These are phyloP conservation scores for Emericellopsis terricola DNA, from an alignment of 495 filamentous ascomycete genomes.

Conservation along the genomic window DNA sequence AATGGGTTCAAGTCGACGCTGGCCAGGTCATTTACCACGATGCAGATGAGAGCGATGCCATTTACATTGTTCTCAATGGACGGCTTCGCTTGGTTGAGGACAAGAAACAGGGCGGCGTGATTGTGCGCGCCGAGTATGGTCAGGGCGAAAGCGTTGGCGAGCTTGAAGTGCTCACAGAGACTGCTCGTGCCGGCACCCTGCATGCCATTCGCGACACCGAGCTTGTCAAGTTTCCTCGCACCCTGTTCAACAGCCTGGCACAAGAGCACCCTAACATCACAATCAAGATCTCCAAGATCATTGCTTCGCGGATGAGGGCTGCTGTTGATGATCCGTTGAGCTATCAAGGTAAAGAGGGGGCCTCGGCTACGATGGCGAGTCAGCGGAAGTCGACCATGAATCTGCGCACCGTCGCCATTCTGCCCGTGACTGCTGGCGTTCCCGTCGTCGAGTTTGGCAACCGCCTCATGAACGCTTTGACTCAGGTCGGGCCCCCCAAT, in stretches of 20 bases:
- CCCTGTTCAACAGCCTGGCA: conserved; percentile 90
- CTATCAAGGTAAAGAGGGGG: conserved; percentile 22
- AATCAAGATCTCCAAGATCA: conserved; percentile 97
- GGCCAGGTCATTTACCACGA: conserved; percentile 90
- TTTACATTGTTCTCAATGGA: conserved; percentile 93
- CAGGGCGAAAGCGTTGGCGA: conserved; percentile 97
- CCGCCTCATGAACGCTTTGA: conserved; percentile 69
- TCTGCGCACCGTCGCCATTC: conserved; percentile 75
- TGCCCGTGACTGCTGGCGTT: conserved; percentile 81
- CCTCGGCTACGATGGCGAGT: conserved; percentile 31
- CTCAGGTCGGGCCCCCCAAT: conserved; percentile 72
- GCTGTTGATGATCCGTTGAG: conserved; percentile 59
- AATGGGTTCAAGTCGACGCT: conserved; percentile 93
- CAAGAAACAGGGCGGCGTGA: conserved; percentile 59
- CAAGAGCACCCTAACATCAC: conserved; percentile 96
- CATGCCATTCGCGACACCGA: conserved; percentile 96
- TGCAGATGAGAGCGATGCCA: conserved; percentile 91
- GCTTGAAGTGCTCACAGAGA: conserved; percentile 92
- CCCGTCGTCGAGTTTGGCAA: conserved; percentile 92
- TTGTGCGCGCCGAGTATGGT: conserved; percentile 81
- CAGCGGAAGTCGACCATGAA: conserved; percentile 54
- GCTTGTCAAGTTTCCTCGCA: conserved; percentile 87
- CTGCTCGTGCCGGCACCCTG: conserved; percentile 67
- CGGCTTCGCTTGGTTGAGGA: conserved; percentile 68
- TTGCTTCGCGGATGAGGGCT: conserved; percentile 84